A percentile compares a stretch with the other conserved stretches of the same genome.
Conservation (phyloP, 1,284 basidiomycete species). For the Cryptococcus sp. region DNA sequence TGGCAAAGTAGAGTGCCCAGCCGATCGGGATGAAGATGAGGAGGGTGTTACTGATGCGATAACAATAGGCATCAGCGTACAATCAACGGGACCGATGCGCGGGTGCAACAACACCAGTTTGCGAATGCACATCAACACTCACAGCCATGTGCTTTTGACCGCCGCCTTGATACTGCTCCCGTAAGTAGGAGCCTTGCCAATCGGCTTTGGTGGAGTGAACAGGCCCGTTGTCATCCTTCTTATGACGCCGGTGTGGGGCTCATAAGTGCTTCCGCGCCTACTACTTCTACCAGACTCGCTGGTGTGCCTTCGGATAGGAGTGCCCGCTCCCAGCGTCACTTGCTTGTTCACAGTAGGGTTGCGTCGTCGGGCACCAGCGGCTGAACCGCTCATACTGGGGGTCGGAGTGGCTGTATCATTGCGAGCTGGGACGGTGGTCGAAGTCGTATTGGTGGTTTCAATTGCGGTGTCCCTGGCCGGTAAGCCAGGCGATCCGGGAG, state of each 20-base stretch:
- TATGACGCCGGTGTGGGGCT: conserved; percentile 20
- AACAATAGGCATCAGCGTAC: background rate
- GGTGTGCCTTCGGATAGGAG: background rate
- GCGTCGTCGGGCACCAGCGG: background rate
- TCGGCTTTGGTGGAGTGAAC: conserved; percentile 48
- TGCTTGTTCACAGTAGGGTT: background rate
- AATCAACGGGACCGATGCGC: no score
- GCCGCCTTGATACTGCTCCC: conserved; percentile 45
- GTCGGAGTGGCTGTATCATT: no score
- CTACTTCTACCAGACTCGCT: background rate
- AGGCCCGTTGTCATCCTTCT: conserved; percentile 48
- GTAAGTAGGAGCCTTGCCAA: conserved; percentile 52
- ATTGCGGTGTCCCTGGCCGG: background rate
- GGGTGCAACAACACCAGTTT: no score
- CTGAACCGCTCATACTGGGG: background rate
- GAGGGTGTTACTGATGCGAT: conserved; percentile 48
- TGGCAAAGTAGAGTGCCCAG: conserved; percentile 55
- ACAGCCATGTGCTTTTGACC: conserved; percentile 51
- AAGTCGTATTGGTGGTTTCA: background rate
- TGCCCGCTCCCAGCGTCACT: background rate
- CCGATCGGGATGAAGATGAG: conserved; percentile 56
- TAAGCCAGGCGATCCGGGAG: background rate
- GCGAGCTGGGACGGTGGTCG: no score
- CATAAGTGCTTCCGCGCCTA: conserved; percentile 1
- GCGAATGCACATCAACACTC: conserved; percentile 21